Evolutionary conservation across 1,284 basidiomycete species (phyloP).

Genomic region (Coriolopsis trogii): DNA sequence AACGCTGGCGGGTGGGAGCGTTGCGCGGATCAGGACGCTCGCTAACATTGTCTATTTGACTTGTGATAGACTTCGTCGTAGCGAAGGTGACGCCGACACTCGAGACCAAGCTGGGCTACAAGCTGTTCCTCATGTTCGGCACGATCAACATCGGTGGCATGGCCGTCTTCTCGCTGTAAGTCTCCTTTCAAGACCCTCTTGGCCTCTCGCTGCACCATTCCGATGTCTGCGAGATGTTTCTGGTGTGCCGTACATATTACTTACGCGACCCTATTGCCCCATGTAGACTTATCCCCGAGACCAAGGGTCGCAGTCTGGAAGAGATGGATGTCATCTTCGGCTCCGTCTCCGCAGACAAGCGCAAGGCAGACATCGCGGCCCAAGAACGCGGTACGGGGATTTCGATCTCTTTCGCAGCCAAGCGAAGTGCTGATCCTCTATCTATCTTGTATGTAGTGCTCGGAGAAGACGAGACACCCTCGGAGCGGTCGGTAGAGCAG

Average conservation of each 20-base stretch:
- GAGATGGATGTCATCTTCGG: constrained; percentile 87
- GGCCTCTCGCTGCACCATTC: too few relatives aligned
- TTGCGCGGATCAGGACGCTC: too few relatives aligned
- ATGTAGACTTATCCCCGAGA: constrained; percentile 68
- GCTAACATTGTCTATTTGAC: too few relatives aligned
- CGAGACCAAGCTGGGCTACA: constrained; percentile 60
- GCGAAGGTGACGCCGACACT: constrained; percentile 74
- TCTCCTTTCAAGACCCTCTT: too few relatives aligned
- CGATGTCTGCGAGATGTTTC: too few relatives aligned
- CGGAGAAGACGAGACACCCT: background rate
- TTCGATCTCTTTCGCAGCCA: background rate
- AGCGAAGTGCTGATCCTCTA: background rate
- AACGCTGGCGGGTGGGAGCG: too few relatives aligned
- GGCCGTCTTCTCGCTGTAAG: constrained; percentile 37
- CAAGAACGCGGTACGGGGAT: constrained; percentile 42
- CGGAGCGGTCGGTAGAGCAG: background rate
- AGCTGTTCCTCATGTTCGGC: constrained; percentile 73
- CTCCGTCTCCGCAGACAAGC: constrained; percentile 57
- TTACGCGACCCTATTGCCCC: too few relatives aligned
- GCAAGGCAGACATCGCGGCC: constrained; percentile 55
- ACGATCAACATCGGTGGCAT: constrained; percentile 54
- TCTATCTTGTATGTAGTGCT: background rate
- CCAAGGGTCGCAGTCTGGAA: constrained; percentile 72
- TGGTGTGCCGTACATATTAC: too few relatives aligned
- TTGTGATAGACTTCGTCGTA: constrained; percentile 68